Evolutionary conservation across 352 stramenopile species (phyloP).

Genomic region (Phytophthora nicotianae): DNA sequence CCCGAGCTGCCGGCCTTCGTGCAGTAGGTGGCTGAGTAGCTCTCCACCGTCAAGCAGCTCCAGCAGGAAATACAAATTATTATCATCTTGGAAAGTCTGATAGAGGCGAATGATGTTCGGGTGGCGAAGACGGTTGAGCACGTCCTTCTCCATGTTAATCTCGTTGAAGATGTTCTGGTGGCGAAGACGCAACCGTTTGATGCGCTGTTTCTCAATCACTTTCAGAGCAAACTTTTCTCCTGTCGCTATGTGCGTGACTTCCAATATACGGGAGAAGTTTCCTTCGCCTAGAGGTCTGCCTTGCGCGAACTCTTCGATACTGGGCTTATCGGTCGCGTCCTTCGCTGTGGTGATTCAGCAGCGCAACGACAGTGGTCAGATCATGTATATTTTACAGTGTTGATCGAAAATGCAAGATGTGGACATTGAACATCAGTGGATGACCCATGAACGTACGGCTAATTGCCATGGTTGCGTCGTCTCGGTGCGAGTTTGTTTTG

Average conservation of each 20-base stretch:
- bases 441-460: constrained; percentile 27
- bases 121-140: constrained; percentile 90
- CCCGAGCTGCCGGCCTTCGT: constrained; percentile 75
- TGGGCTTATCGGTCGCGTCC: constrained; percentile 72
- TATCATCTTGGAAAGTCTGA: constrained; percentile 96
- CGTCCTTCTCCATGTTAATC: constrained; percentile 97
- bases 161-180: constrained; percentile 99
- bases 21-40: constrained; percentile 91
- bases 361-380: constrained; percentile 11
- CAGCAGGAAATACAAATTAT: constrained; percentile 96
- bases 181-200: constrained; percentile 87
- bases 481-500: constrained; percentile 1
- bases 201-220: constrained; percentile 92
- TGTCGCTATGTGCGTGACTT: constrained; percentile 88
- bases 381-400: background rate
- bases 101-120: constrained; percentile 95
- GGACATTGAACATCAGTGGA: background rate
- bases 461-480: constrained; percentile 8
- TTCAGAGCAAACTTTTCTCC: constrained; percentile 96
- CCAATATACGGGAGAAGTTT: constrained; percentile 96
- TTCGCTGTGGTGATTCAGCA: constrained; percentile 55
- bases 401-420: background rate
- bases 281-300: constrained; percentile 76
- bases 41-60: constrained; percentile 93
- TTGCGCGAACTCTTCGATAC: constrained; percentile 75